A percentile compares a stretch with the other conserved stretches of the same genome.
Evolutionary conservation across 305 asterid genomes (phyloP).

Genomic region (Striga hermonthica): DNA sequence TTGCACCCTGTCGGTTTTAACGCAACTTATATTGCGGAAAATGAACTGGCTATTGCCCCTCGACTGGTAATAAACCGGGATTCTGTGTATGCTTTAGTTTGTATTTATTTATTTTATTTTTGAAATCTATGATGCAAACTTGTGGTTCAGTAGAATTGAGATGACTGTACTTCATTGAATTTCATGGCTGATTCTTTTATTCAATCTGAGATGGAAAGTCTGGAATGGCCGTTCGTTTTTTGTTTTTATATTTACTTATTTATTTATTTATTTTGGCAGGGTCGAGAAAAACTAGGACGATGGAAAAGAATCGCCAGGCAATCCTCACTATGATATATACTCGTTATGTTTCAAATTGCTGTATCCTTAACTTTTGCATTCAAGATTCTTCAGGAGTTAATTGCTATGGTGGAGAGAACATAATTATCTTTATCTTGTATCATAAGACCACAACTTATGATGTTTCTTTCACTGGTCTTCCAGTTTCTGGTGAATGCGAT

Average conservation of each 20-base stretch:
- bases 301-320: conserved; percentile 44
- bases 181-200: background rate
- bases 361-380: no score
- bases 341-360: no score
- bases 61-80: conserved; percentile 47
- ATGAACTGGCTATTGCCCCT: conserved; percentile 58
- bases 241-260: background rate
- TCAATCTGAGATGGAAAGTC: background rate
- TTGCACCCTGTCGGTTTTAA: conserved; percentile 62
- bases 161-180: background rate
- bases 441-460: no score
- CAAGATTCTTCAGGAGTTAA: no score
- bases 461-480: no score
- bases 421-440: no score
- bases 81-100: background rate
- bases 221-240: conserved; percentile 1
- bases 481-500: no score
- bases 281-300: conserved; percentile 65
- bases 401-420: no score
- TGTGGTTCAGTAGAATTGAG: background rate
- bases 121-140: background rate
- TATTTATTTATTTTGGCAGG: conserved; percentile 37
- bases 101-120: background rate
- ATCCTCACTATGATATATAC: conserved; percentile 38
- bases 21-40: conserved; percentile 57